Evolutionary conservation across 176 grass and related monocot species (phyloP).

Genomic region (Lolium rigidum): DNA sequence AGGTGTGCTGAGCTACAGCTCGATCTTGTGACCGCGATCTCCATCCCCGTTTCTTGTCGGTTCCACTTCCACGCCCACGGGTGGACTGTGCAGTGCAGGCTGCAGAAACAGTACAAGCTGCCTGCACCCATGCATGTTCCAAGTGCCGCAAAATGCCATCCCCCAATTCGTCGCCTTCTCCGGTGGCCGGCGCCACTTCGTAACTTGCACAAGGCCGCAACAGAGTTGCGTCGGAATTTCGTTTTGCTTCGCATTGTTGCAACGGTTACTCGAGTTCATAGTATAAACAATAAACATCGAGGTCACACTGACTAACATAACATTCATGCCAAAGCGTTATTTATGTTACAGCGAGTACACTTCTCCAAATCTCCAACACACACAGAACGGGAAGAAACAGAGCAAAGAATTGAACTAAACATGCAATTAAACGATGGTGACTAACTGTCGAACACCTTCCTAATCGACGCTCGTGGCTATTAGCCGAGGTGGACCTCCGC

Average conservation of each 20-base stretch:
- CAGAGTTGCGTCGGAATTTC: neutral
- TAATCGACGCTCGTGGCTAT: neutral
- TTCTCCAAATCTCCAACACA: neutral
- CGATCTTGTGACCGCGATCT: neutral
- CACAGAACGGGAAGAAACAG: neutral
- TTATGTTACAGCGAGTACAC: conserved; percentile 43
- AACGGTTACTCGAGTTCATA: too few relatives aligned
- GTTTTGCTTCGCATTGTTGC: neutral
- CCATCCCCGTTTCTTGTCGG: conserved; percentile 9
- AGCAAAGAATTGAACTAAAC: conserved; percentile 35
- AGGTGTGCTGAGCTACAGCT: neutral
- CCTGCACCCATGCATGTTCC: neutral
- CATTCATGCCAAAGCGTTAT: conserved; percentile 39
- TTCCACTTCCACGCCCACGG: conserved; percentile 1
- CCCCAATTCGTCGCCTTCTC: neutral
- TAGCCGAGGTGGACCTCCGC: conserved; percentile 41
- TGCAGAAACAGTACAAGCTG: neutral
- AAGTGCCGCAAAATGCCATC: neutral
- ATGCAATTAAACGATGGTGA: neutral
- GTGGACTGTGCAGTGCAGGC: neutral
- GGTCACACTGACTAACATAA: neutral
- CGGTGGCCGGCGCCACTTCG: neutral
- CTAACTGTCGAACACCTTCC: neutral
- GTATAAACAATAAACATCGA: neutral
- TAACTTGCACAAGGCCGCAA: neutral